Conservation (phyloP, 495 filamentous ascomycete genomes). For the Thermothielavioides terrestris region DNA sequence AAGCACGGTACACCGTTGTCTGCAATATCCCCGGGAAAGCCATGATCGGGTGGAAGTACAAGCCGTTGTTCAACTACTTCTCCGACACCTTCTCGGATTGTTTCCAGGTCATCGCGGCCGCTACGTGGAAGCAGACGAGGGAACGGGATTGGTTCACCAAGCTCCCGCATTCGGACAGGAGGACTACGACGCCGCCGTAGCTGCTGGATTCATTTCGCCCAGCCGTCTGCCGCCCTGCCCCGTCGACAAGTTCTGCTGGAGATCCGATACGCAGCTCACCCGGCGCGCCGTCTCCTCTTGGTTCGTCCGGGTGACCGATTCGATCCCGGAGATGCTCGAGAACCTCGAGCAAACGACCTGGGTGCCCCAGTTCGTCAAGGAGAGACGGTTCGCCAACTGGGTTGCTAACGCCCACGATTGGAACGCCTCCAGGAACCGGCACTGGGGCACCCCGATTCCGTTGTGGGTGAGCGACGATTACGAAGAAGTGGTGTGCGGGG, state of each 20-base stretch:
- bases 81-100: constrained; percentile 81
- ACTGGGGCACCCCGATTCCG: constrained; percentile 87
- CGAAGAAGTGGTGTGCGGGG: constrained; percentile 73
- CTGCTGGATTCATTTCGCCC: constrained; percentile 63
- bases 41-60: constrained; percentile 82
- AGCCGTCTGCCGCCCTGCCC: constrained; percentile 75
- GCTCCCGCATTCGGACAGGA: constrained; percentile 87
- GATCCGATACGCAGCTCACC: constrained; percentile 84
- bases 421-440: constrained; percentile 83
- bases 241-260: constrained; percentile 87
- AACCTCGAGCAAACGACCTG: constrained; percentile 82
- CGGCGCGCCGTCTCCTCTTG: constrained; percentile 83
- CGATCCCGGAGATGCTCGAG: constrained; percentile 74
- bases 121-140: constrained; percentile 81
- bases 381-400: constrained; percentile 60
- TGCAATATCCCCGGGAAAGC: constrained; percentile 67
- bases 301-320: constrained; percentile 76
- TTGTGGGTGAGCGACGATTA: constrained; percentile 79
- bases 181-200: constrained; percentile 73
- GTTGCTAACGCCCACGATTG: constrained; percentile 69
- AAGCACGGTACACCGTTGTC: constrained; percentile 78
- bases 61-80: constrained; percentile 84
- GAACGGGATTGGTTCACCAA: constrained; percentile 87
- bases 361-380: constrained; percentile 82
- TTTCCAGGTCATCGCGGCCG: constrained; percentile 71